Evolutionary conservation across 2,329 filamentous ascomycete genomes (phyloP), one percentile per base, ranked within the genome.

Genomic region (Aspergillus novofumigatus): DNA sequence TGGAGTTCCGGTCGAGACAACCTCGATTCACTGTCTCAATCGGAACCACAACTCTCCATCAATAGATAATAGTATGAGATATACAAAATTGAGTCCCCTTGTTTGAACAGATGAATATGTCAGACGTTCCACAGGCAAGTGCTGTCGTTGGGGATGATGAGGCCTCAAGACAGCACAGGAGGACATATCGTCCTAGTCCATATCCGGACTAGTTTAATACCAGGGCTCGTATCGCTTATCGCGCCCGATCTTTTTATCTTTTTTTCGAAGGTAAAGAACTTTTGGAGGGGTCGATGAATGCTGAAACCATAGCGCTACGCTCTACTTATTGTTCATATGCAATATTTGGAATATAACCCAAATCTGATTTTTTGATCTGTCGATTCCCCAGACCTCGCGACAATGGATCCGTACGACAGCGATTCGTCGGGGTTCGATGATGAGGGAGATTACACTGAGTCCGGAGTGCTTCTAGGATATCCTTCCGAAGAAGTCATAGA

Each of bases 381-480:
- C 2, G 8, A 26, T 42, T 26, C 29, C 55, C 28, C 4, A 41
- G 52, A 17, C 3, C 11, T 3, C 25, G n/a, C 32, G 56, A 51
- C 67, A 59, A 92, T 92, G 89, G 81, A 87, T 56, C 81, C 85
- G 17, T 95, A 96, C 77, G 91, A 96, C 66, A 95, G 90, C 71
- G 92, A 97, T 67, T 91, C 88, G 1, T 93, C 90, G 0, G 86
- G 81, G 28, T 78, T 80, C 41, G 89, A 85, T 47, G 87, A 86
- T 56, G 82, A 86, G 14, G 83, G 68, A 60, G 76, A 77, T 60
- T 77, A 78, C 62, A 76, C 75, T 21, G 77, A 77, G 57, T 97
- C 94, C 6, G 91, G 89, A 63, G 92, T 97, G 2, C 84, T 97
- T 1, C 83, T 99, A 11, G 94, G 94, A 4, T 99, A 96, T 73